Conservation (phyloP, 108 stramenopile species). For the Nitzschia sp. region DNA sequence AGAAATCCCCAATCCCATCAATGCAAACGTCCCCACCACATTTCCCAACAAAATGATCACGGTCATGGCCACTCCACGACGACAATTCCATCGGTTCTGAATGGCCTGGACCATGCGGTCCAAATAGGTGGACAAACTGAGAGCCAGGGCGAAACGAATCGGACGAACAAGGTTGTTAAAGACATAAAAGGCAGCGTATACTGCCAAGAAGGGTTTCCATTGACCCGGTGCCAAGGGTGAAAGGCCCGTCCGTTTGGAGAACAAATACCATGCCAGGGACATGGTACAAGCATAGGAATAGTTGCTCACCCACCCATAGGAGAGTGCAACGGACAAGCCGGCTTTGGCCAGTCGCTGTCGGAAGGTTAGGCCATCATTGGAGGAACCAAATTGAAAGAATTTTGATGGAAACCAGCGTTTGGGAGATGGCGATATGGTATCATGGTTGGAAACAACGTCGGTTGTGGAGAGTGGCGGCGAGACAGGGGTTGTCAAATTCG, state of each 20-base stretch:
- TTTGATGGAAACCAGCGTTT: constrained; percentile 8
- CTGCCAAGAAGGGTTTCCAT: constrained; percentile 82
- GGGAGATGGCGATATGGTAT: too few relatives aligned
- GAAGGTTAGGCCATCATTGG: constrained; percentile 44
- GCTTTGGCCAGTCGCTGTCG: constrained; percentile 68
- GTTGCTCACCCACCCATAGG: constrained; percentile 91
- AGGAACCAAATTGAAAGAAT: neutral
- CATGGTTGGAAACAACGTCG: too few relatives aligned
- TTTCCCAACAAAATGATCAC: constrained; percentile 64
- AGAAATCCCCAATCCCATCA: constrained; percentile 58
- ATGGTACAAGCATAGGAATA: constrained; percentile 70
- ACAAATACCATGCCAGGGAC: constrained; percentile 55
- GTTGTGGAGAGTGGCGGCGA: too few relatives aligned
- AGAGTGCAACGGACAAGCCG: constrained; percentile 75
- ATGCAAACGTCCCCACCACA: constrained; percentile 53
- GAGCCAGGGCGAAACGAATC: constrained; percentile 59
- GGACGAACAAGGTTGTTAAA: constrained; percentile 86
- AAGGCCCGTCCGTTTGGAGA: constrained; percentile 59
- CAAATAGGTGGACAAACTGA: constrained; percentile 64
- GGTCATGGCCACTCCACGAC: constrained; percentile 43
- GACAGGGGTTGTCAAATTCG: too few relatives aligned
- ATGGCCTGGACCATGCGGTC: constrained; percentile 49
- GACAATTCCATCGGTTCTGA: constrained; percentile 46
- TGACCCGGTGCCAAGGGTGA: constrained; percentile 87
- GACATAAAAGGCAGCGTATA: constrained; percentile 83